Base-by-base conservation (phyloP, 2,329 filamentous ascomycete genomes). In the Geosmithia morbida region DNA sequence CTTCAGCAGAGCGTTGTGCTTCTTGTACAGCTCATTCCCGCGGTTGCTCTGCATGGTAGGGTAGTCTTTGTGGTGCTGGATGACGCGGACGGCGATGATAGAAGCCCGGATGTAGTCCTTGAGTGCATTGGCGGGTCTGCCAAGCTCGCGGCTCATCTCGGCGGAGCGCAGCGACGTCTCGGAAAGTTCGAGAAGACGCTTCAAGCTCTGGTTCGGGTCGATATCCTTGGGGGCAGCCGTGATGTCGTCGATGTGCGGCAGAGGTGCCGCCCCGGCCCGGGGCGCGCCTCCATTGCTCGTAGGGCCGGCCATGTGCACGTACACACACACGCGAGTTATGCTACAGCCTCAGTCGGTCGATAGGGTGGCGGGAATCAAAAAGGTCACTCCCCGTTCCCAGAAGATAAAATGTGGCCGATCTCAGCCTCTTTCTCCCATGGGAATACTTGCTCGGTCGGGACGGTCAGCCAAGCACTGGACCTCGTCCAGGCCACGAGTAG, bases 91-190 rank as follows among this genome's bases (percentile, higher is more conserved):
- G 14, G 85, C 76, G 48, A 96, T 83, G 49, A 88, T 81, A 50
- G 77, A 88, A 11, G 89, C 86, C 52, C 83, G 78, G 49, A 97
- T 74, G 58, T 90, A 97, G 51, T 94, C 85, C 53, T 84, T 77
- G 48, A 94, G 83, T 2, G 89, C 89, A 39, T 79, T 63, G 58
- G 92, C 87, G 4, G 81, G 77, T 37, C 79, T 71, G 22, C 76
- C 68, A 63, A 85, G 83, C 51, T 76, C 75, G 49, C 80, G 70
- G 48, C 72, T 69, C 46, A 74, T 75, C 52, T 79, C 74, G 39
- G 85, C 82, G 55, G 77, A 72, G 50, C 71, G 70, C 50, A 81
- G 67, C 44, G 70, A 68, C 19, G 60, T 57, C 55, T 82, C 72
- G 46, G 71, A 76, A 41, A 64, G 59, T 43, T 72, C 69, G 14